Evolutionary conservation across 2,329 filamentous ascomycete species (phyloP), one percentile per base, ranked within the genome.

Genomic region (Xylaria sp.): DNA sequence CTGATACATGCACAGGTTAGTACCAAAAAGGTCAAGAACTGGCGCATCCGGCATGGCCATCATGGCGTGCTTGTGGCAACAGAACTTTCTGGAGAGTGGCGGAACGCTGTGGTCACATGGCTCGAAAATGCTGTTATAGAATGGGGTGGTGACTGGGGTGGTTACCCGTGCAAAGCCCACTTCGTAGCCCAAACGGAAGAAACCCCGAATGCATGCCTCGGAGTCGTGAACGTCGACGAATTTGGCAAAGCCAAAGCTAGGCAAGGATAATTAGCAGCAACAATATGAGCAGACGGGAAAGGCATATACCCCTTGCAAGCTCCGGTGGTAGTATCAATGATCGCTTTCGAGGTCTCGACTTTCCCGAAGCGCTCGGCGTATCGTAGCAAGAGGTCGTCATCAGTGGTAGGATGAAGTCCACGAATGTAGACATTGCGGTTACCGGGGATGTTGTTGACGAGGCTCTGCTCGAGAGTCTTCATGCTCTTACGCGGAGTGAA

Each of bases 381-480:
- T 51, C 86, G 86, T 75, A 92, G 88, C 21, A 99, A 85, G 78
- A 97, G 91, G 59, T 97, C 92, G 77, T 99, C 96, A 58, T 97
- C 96, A 0, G 95, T 99, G 75, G 97, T 95, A 0, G 96, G 95
- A 72, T 97, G 92, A 71, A 99, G 91, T 21, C 97, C 97, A 69
- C 96, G 93, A 72, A 99, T 98, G 84, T 99, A 99, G 72, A 99
- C 95, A 77, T 99, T 99, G 71, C 94, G 96, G 78, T 98, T 97
- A 53, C 94, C 94, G 57, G 92, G 84, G 66, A 91, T 96, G 68
- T 94, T 92, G 77, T 98, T 98, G 82, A 97, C 93, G 58, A 99
- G 86, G 78, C 94, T 97, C 81, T 97, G 94, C 72, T 97, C 95
- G 32, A 98, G 88, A 50, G 92, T 94, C 86, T 97, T 93, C 83